Evolutionary conservation across 495 filamentous ascomycete genomes (phyloP), one percentile per base, ranked within the genome.

Genomic region (Aspergillus wentii): DNA sequence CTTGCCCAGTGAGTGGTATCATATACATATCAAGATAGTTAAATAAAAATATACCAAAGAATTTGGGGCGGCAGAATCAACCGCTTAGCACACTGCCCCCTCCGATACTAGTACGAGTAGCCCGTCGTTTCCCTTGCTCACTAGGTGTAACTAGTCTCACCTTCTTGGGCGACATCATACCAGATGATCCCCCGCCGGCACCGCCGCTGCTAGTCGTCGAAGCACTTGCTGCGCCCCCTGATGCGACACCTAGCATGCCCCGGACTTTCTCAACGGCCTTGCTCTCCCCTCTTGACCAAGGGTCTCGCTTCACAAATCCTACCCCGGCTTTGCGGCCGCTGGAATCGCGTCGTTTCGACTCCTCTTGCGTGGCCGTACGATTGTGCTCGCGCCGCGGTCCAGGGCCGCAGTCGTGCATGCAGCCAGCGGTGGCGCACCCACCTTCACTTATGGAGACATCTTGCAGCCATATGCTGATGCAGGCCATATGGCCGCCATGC

Each of bases 401-500:
- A 2, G 83, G 79, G 4, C 83, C 68, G 44, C 85, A 89, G 35
- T 82, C 80, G 45, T 87, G 83, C 18, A 79, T 69, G 52, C 85
- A 89, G 6, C 83, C 83, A 28, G 81, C 73, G 16, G 83, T 74
- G 11, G 85, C 80, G 51, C 85, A 90, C 32, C 70, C 80, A n/a
- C 85, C 84, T 41, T 81, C 82, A 40, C 72, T 79, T 16, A 70
- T 68, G 11, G 68, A 63, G 13, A 59, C 40, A 26, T 74, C 74
- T 30, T 57, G 56, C 35, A 84, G 78, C 85, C 85, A 90, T 3
- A 67, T 73, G 31, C 69, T 67, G 32, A 88, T 69, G 46, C 85
- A 90, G 16, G 71, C 72, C 1, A 75, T 57, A 56, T 90, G 85
- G 5, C 84, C 85, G 30, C 84, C 83, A 44, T 90, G 85, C 14